phyloP scores from a whole-genome alignment of 257 asterid genomes.

The Paulownia fortunei region DNA sequence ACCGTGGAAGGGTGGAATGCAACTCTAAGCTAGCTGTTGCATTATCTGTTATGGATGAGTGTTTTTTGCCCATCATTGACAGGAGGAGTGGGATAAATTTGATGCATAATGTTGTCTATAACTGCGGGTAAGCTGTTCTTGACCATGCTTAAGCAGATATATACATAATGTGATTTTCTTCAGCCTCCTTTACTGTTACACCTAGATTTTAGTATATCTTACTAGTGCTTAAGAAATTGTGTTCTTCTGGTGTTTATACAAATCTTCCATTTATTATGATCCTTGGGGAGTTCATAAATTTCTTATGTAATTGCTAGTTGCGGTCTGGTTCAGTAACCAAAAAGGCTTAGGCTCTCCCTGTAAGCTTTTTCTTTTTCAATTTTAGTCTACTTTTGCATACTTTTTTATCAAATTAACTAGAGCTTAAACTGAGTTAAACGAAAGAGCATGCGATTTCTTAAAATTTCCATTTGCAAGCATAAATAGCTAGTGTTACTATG shows the following conservation, averaged over 20 bases:
- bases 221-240: conserved; percentile 7
- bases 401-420: not conserved
- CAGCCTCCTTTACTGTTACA: conserved; percentile 18
- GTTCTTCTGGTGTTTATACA: not conserved
- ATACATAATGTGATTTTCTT: conserved; percentile 16
- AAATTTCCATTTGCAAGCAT: conserved; percentile 9
- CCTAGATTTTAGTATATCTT: not conserved
- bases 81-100: conserved; percentile 89
- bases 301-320: not conserved
- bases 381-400: not conserved
- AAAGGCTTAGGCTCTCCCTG: not conserved
- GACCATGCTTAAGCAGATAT: not conserved
- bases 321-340: conserved; percentile 11
- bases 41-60: conserved; percentile 84
- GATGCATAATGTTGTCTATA: conserved; percentile 78
- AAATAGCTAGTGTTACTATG: not conserved
- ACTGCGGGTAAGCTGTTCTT: conserved; percentile 74
- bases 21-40: conserved; percentile 97
- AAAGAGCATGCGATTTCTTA: not conserved
- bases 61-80: conserved; percentile 91
- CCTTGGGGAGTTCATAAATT: conserved; percentile 3
- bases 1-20: conserved; percentile 84
- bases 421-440: not conserved
- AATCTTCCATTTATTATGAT: not conserved
- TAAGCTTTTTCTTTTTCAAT: not conserved